These are phyloP conservation scores for Xylaria longipes DNA, from an alignment of 495 filamentous ascomycete species.

Conservation along the genomic window DNA sequence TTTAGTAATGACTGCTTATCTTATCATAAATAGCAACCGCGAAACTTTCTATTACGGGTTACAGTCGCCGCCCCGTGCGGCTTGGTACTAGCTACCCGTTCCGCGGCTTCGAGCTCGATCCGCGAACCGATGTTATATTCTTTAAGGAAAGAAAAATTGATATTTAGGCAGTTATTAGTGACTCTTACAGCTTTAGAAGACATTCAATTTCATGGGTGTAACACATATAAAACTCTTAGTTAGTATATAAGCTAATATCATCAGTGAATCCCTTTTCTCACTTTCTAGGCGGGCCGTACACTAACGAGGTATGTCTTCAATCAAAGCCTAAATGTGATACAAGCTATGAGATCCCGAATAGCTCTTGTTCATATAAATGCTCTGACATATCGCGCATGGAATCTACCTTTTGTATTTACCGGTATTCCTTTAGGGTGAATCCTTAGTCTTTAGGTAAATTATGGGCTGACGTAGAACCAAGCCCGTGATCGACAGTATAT, in stretches of 20 bases:
- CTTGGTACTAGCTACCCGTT: not conserved
- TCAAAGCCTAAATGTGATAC: not conserved
- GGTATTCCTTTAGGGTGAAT: not conserved
- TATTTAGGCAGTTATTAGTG: not conserved
- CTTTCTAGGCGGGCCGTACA: not conserved
- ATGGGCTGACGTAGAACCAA: not conserved
- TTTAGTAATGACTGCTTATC: not conserved
- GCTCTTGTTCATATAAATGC: not conserved
- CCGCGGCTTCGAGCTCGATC: no score
- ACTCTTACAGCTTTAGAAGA: not conserved
- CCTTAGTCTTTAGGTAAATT: not conserved
- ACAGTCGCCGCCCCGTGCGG: not conserved
- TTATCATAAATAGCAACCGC: not conserved
- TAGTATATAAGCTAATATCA: not conserved
- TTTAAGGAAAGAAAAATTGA: not conserved
- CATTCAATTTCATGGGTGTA: not conserved
- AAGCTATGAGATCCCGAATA: not conserved
- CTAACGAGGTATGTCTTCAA: not conserved
- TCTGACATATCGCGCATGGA: not conserved
- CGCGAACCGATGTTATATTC: not conserved
- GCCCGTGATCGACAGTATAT: not conserved
- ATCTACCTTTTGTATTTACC: slow-evolving; percentile 15
- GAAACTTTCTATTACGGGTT: not conserved
- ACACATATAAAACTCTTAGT: not conserved
- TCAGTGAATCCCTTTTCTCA: not conserved